Conservation (phyloP, 345 rosid genomes). For the Bretschneidera sinensis region DNA sequence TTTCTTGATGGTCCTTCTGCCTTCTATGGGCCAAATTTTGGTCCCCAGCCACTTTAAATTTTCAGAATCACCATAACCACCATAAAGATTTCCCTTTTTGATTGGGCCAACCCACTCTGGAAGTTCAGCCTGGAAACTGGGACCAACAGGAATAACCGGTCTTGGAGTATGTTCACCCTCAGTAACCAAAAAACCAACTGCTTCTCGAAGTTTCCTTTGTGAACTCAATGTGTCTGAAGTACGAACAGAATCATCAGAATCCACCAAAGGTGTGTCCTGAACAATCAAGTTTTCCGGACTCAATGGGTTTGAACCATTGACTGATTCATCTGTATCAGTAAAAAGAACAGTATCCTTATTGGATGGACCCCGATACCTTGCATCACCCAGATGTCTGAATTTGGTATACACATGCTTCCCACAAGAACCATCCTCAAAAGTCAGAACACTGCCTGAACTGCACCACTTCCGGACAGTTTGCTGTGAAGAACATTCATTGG, state of each 20-base stretch:
- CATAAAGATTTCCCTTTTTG: conserved; percentile 19
- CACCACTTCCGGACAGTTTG: conserved; percentile 15
- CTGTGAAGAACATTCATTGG: too few species aligned
- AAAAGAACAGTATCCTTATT: conserved; percentile 7
- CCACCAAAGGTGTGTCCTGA: conserved; percentile 13
- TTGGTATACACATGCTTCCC: conserved; percentile 5
- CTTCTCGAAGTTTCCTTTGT: conserved; percentile 7
- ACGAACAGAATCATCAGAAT: conserved; percentile 7
- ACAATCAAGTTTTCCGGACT: too few species aligned
- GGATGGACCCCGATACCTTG: background rate
- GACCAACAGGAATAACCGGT: conserved; percentile 37
- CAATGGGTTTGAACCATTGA: conserved; percentile 13
- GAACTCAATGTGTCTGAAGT: conserved; percentile 6
- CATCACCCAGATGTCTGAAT: conserved; percentile 2
- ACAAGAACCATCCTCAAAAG: conserved; percentile 5
- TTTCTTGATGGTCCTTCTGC: conserved; percentile 18
- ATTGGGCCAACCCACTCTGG: conserved; percentile 34
- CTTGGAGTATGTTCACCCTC: conserved; percentile 15
- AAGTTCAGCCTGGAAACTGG: conserved; percentile 42
- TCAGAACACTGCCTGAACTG: conserved; percentile 8
- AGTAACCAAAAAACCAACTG: conserved; percentile 2
- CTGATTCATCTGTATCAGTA: conserved; percentile 3
- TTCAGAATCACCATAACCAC: conserved; percentile 31
- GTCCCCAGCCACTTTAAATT: conserved; percentile 39
- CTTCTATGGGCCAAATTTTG: conserved; percentile 38